Conservation (phyloP, 2,329 filamentous ascomycete species). For the Xylaria sp. region DNA sequence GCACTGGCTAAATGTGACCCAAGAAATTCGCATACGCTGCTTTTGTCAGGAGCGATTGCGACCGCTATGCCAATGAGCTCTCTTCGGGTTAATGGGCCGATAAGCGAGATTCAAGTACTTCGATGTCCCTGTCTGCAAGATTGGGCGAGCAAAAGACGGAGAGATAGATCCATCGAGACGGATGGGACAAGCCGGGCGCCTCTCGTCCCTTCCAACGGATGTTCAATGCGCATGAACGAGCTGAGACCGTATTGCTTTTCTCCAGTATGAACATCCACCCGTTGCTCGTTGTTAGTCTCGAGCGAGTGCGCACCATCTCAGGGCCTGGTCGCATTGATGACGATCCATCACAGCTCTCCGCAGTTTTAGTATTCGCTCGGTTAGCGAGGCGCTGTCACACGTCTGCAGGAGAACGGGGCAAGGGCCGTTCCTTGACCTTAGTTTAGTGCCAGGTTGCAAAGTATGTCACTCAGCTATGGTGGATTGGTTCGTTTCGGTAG, state of each 20-base stretch:
- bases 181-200: not conserved
- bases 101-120: not conserved
- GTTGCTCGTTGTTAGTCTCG: not conserved
- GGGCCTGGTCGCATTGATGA: conserved; percentile 1
- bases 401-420: conserved; percentile 14
- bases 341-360: not conserved
- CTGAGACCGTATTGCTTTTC: not conserved
- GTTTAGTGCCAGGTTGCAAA: conserved; percentile 7
- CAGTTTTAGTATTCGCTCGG: conserved; percentile 1
- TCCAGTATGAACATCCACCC: not conserved
- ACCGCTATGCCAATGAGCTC: not conserved
- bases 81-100: conserved; percentile 16
- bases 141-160: not conserved
- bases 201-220: not conserved
- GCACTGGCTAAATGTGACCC: conserved; percentile 26
- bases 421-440: conserved; percentile 13
- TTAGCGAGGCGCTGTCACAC: conserved; percentile 21
- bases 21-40: conserved; percentile 19
- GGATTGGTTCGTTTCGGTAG: conserved; percentile 5
- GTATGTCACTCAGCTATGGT: conserved; percentile 6
- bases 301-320: not conserved
- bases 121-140: not conserved
- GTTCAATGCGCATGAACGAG: not conserved
- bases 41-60: not conserved
- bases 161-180: not conserved